Evolutionary conservation across 2,329 filamentous ascomycete genomes (phyloP), one percentile per base, ranked within the genome.

Genomic region (Samsoniella hepiali): DNA sequence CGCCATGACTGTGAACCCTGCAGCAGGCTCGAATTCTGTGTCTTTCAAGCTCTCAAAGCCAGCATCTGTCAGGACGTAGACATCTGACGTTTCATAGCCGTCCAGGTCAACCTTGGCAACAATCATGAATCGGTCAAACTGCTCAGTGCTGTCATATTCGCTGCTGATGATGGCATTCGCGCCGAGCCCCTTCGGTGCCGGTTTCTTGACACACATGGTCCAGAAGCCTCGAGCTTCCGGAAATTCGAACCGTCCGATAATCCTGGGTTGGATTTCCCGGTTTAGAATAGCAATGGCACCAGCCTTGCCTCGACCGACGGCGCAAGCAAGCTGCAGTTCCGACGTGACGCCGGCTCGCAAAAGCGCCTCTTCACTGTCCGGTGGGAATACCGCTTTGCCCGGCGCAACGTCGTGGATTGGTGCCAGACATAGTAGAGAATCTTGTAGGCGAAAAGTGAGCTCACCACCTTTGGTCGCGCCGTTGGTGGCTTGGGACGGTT

Each of bases 1-100:
- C 22, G 95, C 90, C 68, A 96, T 90, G 54, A 98, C 83, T 0
- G 95, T 97, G 38, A 89, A 86, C 32, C 93, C 95, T 66, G 93
- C 91, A 53, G 91, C 91, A 4, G 90, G 88, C 66, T 99, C 96
- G 72, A 98, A 97, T 71, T 99, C 95, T 0, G 93, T 92, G 45
- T 89, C 91, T 42, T 86, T 86, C 8, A 94, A 82, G 45, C 90
- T 86, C 72, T 93, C 88, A 64, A 96, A 87, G 3, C 87, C 87
- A 36, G 87, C 86, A 1, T 84, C 86, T n/a, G 88, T 90, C 45
- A 94, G 80, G 47, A 86, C 84, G 70, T 93, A 93, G 2, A 96
- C 88, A 62, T 91, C 87, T 1, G 91, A 94, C 50, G 87, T 88
- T 74, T 94, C 91, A 63, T 86, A 88, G 1, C 87, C 89, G 64